Conservation (phyloP, 179 eudicot genomes). For the Carnegiea gigantea region DNA sequence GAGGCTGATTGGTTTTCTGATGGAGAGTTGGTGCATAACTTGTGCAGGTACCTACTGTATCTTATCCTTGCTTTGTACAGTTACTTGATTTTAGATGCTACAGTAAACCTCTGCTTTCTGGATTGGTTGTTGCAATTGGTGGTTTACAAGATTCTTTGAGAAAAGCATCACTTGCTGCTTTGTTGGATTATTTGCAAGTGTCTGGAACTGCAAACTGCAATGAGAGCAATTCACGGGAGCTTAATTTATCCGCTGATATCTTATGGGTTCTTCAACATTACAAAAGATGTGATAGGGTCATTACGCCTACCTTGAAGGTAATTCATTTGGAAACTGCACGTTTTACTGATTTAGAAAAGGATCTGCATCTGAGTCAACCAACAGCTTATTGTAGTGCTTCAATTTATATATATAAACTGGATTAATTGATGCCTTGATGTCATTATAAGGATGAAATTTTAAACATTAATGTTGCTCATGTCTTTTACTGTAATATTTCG, state of each 20-base stretch:
- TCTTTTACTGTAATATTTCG: no score
- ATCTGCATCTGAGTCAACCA: not conserved
- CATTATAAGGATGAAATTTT: not conserved
- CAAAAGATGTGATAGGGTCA: constrained; percentile 78
- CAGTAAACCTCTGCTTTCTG: constrained; percentile 71
- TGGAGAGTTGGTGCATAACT: constrained; percentile 12
- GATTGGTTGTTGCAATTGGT: constrained; percentile 84
- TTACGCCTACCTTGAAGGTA: constrained; percentile 89
- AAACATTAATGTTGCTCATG: no score
- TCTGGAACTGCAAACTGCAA: constrained; percentile 30
- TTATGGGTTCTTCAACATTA: constrained; percentile 88
- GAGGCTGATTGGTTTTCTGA: constrained; percentile 15
- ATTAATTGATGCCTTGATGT: not conserved
- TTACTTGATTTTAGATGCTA: constrained; percentile 74
- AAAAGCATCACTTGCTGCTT: constrained; percentile 79
- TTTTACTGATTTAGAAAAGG: not conserved
- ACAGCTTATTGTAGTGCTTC: not conserved
- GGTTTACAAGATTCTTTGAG: constrained; percentile 89
- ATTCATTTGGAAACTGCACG: constrained; percentile 7
- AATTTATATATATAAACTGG: not conserved
- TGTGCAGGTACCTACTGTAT: constrained; percentile 80
- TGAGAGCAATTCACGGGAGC: constrained; percentile 46
- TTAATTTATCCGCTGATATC: constrained; percentile 57
- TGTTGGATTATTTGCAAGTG: constrained; percentile 66
- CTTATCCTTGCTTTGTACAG: constrained; percentile 72